Percentiles rank a stretch among this genome's conserved stretches.
phyloP scores from a whole-genome alignment of 306 rosid genomes.

The Spatholobus suberectus region DNA sequence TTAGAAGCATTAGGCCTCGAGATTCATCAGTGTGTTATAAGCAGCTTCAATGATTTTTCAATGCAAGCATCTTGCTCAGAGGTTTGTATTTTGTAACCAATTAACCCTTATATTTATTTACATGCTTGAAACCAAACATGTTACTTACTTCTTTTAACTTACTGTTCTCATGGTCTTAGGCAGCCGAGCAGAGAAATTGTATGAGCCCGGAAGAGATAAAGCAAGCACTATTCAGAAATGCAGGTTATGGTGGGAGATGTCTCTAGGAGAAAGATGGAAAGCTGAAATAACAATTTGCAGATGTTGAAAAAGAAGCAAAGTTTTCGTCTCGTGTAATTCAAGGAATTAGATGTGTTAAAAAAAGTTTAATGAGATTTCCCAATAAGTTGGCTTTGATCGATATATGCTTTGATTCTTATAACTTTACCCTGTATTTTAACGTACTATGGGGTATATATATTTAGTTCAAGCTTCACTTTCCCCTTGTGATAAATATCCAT shows the following conservation, averaged over 20 bases:
- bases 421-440: conserved; percentile 49
- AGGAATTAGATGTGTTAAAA: conserved; percentile 49
- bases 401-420: conserved; percentile 45
- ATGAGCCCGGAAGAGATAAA: conserved; percentile 76
- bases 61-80: conserved; percentile 96
- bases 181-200: conserved; percentile 58
- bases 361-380: conserved; percentile 48
- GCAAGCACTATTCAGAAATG: conserved; percentile 94
- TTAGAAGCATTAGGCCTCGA: conserved; percentile 91
- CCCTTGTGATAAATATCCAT: conserved; percentile 28
- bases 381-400: conserved; percentile 57
- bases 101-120: conserved; percentile 12
- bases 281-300: conserved; percentile 42
- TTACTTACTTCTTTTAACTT: conserved; percentile 18
- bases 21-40: conserved; percentile 95
- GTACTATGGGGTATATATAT: conserved; percentile 36
- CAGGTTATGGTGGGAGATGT: conserved; percentile 96
- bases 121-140: conserved; percentile 31
- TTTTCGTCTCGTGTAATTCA: conserved; percentile 42
- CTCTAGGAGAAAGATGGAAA: conserved; percentile 56
- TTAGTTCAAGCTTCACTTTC: conserved; percentile 44
- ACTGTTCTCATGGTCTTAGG: conserved; percentile 51
- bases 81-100: conserved; percentile 54
- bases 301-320: conserved; percentile 40
- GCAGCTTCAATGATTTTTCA: conserved; percentile 94